Evolutionary conservation across 2,329 filamentous ascomycete genomes (phyloP).

Genomic region (Fusarium buharicum): DNA sequence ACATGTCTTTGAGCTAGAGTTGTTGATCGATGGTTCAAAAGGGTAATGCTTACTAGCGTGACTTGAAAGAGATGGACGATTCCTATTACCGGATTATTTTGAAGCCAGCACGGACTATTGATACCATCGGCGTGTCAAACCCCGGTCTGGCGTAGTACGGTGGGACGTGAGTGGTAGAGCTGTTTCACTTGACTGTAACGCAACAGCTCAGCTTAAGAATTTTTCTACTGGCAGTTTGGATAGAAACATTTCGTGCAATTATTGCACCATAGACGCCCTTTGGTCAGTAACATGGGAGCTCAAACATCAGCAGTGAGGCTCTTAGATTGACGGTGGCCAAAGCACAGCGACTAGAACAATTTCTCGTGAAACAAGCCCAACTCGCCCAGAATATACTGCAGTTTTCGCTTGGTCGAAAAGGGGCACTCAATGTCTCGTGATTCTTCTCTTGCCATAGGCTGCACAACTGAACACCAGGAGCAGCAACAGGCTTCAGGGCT

Average conservation of each 20-base stretch:
- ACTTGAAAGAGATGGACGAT: not conserved
- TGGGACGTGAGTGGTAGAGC: not conserved
- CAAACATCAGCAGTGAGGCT: not conserved
- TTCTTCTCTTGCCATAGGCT: too few relatives aligned
- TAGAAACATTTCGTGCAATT: not conserved
- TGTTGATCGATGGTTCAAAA: constrained; percentile 20
- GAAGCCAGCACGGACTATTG: not conserved
- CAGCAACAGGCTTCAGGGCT: too few relatives aligned
- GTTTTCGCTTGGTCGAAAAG: too few relatives aligned
- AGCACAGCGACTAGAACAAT: too few relatives aligned
- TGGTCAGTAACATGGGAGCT: not conserved
- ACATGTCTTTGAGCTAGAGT: not conserved
- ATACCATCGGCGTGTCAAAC: not conserved
- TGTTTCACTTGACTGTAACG: not conserved
- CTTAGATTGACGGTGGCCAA: too few relatives aligned
- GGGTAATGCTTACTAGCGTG: not conserved
- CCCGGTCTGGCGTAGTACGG: not conserved
- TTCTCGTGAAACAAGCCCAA: too few relatives aligned
- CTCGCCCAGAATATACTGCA: too few relatives aligned
- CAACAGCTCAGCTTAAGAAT: not conserved
- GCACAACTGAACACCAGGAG: too few relatives aligned
- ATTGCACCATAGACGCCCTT: not conserved
- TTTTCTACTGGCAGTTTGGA: not conserved
- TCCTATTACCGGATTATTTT: not conserved
- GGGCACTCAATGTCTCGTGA: too few relatives aligned